These are phyloP conservation scores for Penicilliopsis zonata DNA, from an alignment of 495 filamentous ascomycete species.

Conservation along the genomic window DNA sequence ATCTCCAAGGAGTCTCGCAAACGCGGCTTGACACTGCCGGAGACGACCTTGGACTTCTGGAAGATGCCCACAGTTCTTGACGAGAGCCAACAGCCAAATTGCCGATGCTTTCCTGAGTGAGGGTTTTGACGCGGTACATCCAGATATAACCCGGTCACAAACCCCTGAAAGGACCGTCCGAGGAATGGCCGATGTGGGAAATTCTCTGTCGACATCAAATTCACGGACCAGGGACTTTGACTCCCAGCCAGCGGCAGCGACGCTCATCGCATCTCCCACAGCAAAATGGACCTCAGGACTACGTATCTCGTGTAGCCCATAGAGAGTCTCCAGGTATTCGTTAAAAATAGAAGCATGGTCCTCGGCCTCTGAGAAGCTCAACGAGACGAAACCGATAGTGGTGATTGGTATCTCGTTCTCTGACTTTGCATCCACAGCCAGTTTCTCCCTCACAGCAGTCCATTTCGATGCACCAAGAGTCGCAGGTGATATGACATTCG, in stretches of 20 bases:
- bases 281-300: conserved; percentile 80
- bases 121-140: conserved; percentile 75
- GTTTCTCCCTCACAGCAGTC: conserved; percentile 40
- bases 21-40: conserved; percentile 70
- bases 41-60: conserved; percentile 58
- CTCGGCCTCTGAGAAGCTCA: conserved; percentile 33
- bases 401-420: conserved; percentile 73
- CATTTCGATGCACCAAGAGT: conserved; percentile 24
- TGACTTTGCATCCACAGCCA: conserved; percentile 55
- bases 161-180: conserved; percentile 38
- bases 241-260: conserved; percentile 68
- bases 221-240: conserved; percentile 47
- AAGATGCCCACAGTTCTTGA: conserved; percentile 77
- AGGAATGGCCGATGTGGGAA: conserved; percentile 29
- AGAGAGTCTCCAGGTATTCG: conserved; percentile 48
- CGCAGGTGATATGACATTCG: conserved; percentile 37
- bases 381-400: conserved; percentile 55
- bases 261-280: conserved; percentile 73
- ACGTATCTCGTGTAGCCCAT: conserved; percentile 66
- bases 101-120: conserved; percentile 77
- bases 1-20: conserved; percentile 76
- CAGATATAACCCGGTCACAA: conserved; percentile 54
- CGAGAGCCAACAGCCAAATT: conserved; percentile 86
- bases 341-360: conserved; percentile 14
- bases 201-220: conserved; percentile 45